Evolutionary conservation across 176 grass and related monocot genomes (phyloP), one percentile per base, ranked within the genome.

Genomic region (Hordeum marinum): DNA sequence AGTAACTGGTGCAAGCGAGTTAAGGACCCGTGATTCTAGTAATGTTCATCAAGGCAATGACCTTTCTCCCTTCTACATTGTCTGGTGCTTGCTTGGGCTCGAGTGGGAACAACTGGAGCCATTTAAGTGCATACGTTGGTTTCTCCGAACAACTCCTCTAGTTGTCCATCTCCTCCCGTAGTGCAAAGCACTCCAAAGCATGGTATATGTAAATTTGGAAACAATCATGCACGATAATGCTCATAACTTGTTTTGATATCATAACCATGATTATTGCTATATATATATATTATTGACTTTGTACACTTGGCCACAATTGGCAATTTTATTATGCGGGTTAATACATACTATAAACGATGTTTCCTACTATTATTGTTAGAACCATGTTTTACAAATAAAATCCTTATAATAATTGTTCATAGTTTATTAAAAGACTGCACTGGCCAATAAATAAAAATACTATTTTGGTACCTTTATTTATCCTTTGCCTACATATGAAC

Each of bases 51-150:
- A 59, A 75, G 86, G 68, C 75, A 81, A 86, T 84, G 69, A 85
- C 79, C 39, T 4, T 35, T 73, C 39, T 34, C 35, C 12, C 42
- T 12, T 87, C 79, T 83, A 85, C 85, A 41, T 1, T 9, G 9
- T 9, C 39, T 10, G 9, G 8, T 8, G 39, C 39, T 41, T 8
- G 8, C 1, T 41, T 2, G 42, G 88, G 87, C 77, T 84, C 79
- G 76, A 86, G 78, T 87, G 89, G 83, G 76, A 78, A 92, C 88
- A 95, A 86, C 90, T 89, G 83, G 90, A 89, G 90, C 79, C 69
- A 95, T 93, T 95, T 89, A 95, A 77, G 86, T 69, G 69, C 48
- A 86, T 88, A 75, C 78, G 67, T 55, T 91, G 87, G 87, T 91
- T 72, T 88, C 81, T 8, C 39, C 1, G 37, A 41, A 41, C 39